A percentile compares a stretch with the other conserved stretches of the same genome.
These are phyloP conservation scores for Ogataea nakhonphanomensis DNA, from an alignment of 805 yeast species.

Conservation along the genomic window DNA sequence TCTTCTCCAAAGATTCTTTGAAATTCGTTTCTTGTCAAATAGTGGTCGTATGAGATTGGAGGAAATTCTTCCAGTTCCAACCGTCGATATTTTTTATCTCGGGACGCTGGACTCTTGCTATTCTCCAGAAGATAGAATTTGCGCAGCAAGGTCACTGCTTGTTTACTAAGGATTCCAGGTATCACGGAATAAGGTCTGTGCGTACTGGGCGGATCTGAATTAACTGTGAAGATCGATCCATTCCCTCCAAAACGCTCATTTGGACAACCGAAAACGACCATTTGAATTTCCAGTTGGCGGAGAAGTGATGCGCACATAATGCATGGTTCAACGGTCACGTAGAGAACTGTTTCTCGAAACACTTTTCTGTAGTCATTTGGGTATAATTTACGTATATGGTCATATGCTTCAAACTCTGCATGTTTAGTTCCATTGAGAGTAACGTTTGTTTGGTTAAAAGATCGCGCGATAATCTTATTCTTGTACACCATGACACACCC, in stretches of 20 bases:
- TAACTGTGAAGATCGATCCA: slow-evolving; percentile 73
- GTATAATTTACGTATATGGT: slow-evolving; percentile 40
- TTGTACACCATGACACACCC: slow-evolving; percentile 66
- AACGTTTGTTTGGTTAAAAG: slow-evolving; percentile 83
- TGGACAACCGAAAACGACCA: slow-evolving; percentile 86
- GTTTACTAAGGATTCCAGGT: slow-evolving; percentile 79
- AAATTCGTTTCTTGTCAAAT: slow-evolving; percentile 52
- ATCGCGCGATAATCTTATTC: slow-evolving; percentile 59
- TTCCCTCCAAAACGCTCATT: slow-evolving; percentile 97
- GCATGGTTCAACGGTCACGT: slow-evolving; percentile 97
- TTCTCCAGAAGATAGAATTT: slow-evolving; percentile 85
- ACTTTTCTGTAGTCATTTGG: slow-evolving; percentile 29
- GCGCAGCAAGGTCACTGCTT: slow-evolving; percentile 78
- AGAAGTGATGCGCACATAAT: slow-evolving; percentile 96
- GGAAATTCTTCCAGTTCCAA: slow-evolving; percentile 60
- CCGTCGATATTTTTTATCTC: slow-evolving; percentile 65
- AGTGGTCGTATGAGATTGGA: slow-evolving; percentile 50
- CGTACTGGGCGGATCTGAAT: slow-evolving; percentile 38
- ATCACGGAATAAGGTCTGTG: slow-evolving; percentile 46
- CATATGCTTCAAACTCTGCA: slow-evolving; percentile 87
- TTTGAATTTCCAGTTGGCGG: slow-evolving; percentile 69
- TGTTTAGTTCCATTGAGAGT: slow-evolving; percentile 86
- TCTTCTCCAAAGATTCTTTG: slow-evolving; percentile 45
- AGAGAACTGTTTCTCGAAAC: slow-evolving; percentile 60
- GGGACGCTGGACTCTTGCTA: slow-evolving; percentile 78